phyloP scores from a whole-genome alignment of 495 filamentous ascomycete genomes.

The Neurospora sp. region DNA sequence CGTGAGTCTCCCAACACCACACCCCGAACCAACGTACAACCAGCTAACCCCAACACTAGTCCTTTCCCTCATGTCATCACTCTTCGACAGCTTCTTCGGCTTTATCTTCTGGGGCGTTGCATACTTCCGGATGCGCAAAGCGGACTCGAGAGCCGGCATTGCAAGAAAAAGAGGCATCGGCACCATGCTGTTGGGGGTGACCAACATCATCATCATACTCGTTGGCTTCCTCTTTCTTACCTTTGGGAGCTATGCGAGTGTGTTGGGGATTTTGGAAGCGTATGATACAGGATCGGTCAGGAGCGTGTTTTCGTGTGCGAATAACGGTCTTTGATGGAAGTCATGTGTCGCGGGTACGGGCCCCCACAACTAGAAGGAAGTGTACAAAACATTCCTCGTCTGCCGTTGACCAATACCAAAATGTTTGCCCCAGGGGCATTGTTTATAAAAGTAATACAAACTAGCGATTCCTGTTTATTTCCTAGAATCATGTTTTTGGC shows the following conservation, averaged over 20 bases:
- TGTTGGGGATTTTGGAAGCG: constrained; percentile 54
- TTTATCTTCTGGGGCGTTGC: constrained; percentile 93
- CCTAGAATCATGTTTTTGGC: too few relatives aligned
- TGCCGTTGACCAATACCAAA: background rate
- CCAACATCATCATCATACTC: constrained; percentile 61
- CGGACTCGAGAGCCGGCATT: constrained; percentile 53
- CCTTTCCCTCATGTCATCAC: constrained; percentile 74
- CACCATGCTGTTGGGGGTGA: constrained; percentile 48
- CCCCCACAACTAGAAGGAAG: background rate
- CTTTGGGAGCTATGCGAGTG: constrained; percentile 69
- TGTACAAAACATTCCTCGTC: background rate
- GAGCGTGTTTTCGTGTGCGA: constrained; percentile 53
- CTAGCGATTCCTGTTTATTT: background rate
- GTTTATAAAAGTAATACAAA: background rate
- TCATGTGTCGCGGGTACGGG: background rate
- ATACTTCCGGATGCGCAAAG: constrained; percentile 70
- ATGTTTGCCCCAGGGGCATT: background rate
- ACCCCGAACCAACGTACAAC: background rate
- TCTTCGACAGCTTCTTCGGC: constrained; percentile 88
- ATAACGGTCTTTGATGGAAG: constrained; percentile 39
- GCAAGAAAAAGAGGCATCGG: constrained; percentile 48
- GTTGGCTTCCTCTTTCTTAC: constrained; percentile 67
- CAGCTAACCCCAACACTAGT: constrained; percentile 25
- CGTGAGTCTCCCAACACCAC: constrained; percentile 18
- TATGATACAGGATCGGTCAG: constrained; percentile 46